Evolutionary conservation across 768 basidiomycete genomes (phyloP).

Genomic region (Filobasidium wieringae): DNA sequence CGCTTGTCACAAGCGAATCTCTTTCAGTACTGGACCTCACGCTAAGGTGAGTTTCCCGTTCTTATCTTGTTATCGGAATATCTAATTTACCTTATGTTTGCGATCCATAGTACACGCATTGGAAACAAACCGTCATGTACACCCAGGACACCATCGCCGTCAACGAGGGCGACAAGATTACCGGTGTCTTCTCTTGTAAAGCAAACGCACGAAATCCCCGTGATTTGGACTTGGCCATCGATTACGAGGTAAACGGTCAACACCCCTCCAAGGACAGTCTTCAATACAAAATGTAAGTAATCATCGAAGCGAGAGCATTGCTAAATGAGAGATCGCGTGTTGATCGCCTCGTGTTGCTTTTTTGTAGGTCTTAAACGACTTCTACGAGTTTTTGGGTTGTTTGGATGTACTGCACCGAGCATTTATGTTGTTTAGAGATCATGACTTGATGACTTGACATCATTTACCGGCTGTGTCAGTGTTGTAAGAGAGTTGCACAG

Average conservation of each 20-base stretch:
- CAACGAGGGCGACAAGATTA: conserved; percentile 55
- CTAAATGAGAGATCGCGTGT: no score
- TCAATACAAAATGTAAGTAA: conserved; percentile 41
- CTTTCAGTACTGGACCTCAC: conserved; percentile 95
- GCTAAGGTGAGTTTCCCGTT: conserved; percentile 56
- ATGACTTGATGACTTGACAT: no score
- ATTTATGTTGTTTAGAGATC: no score
- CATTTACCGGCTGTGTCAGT: no score
- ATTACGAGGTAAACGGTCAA: conserved; percentile 50
- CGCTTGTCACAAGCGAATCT: conserved; percentile 87
- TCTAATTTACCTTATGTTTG: no score
- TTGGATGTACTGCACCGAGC: no score
- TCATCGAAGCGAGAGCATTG: no score
- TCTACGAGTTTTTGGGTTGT: no score
- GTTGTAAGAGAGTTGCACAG: no score
- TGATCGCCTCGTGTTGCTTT: no score
- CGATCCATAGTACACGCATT: conserved; percentile 38
- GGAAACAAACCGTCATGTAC: conserved; percentile 42
- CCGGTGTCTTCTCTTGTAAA: conserved; percentile 60
- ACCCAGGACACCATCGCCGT: conserved; percentile 54
- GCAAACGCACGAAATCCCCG: conserved; percentile 90
- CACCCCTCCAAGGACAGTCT: conserved; percentile 29
- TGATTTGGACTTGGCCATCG: conserved; percentile 79
- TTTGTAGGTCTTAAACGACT: no score
- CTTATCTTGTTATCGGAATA: no score